Evolutionary conservation across 2,329 filamentous ascomycete genomes (phyloP).

Genomic region (Xylaria sp.): DNA sequence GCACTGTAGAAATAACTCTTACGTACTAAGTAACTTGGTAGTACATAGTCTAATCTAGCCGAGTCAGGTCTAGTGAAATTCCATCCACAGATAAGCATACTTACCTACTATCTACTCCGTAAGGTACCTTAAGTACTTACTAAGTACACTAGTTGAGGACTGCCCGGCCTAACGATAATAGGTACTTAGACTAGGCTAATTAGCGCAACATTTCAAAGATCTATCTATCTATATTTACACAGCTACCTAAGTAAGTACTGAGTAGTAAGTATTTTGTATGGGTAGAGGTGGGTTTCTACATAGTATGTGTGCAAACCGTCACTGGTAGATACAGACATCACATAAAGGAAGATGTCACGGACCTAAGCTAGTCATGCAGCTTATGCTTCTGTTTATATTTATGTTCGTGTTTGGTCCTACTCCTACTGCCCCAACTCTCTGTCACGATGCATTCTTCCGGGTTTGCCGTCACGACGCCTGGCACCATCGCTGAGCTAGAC

Average conservation of each 20-base stretch:
- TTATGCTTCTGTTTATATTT: neutral
- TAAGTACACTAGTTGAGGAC: too few relatives aligned
- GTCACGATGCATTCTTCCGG: constrained; percentile 18
- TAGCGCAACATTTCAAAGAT: too few relatives aligned
- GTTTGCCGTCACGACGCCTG: neutral
- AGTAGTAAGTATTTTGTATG: too few relatives aligned
- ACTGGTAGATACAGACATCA: neutral
- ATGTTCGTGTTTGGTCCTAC: too few relatives aligned
- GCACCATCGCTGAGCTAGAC: constrained; percentile 9
- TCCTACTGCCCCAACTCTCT: neutral
- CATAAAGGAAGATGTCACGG: neutral
- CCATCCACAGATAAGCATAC: constrained; percentile 14
- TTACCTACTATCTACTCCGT: too few relatives aligned
- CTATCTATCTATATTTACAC: too few relatives aligned
- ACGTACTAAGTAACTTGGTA: too few relatives aligned
- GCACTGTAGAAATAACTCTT: neutral
- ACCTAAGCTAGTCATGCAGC: constrained; percentile 4
- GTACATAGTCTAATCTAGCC: too few relatives aligned
- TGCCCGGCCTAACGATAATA: too few relatives aligned
- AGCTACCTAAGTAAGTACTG: too few relatives aligned
- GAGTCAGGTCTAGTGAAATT: neutral
- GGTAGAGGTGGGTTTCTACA: neutral
- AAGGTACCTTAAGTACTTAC: too few relatives aligned
- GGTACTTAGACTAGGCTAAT: too few relatives aligned
- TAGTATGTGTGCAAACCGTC: neutral